Conservation (phyloP, 2,329 filamentous ascomycete genomes). For the Aspergillus sp. region DNA sequence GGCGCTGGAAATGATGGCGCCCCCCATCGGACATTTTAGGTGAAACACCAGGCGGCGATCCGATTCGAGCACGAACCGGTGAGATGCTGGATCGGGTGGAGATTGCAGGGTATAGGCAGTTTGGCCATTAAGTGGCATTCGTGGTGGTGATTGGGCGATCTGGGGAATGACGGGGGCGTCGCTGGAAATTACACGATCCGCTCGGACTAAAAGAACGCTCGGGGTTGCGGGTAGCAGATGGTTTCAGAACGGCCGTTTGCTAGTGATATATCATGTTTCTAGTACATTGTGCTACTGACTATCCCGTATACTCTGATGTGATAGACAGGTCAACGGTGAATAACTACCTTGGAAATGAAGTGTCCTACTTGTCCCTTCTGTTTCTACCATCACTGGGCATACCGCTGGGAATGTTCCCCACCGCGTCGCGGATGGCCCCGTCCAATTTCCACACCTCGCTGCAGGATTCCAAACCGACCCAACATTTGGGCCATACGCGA, state of each 20-base stretch:
- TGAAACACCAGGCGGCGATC: constrained; percentile 7
- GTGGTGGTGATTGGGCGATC: neutral
- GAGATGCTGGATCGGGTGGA: constrained; percentile 3
- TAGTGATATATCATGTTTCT: neutral
- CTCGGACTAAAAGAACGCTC: neutral
- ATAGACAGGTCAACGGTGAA: too few relatives aligned
- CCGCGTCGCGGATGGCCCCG: neutral
- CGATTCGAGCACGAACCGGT: constrained; percentile 6
- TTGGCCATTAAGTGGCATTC: neutral
- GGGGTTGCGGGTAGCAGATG: neutral
- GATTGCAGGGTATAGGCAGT: neutral
- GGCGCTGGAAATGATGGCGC: neutral
- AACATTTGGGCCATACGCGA: neutral
- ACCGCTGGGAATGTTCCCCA: neutral
- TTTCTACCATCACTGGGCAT: too few relatives aligned
- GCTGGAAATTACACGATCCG: constrained; percentile 6
- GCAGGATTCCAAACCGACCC: neutral
- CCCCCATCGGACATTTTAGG: constrained; percentile 5
- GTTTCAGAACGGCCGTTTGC: neutral
- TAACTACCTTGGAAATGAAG: too few relatives aligned
- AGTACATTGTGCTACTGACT: too few relatives aligned
- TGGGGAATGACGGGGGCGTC: neutral
- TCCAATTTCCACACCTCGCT: neutral
- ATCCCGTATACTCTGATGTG: too few relatives aligned
- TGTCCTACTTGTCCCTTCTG: too few relatives aligned